Conservation (phyloP, 768 basidiomycete species). For the Agaricus subrufescens region DNA sequence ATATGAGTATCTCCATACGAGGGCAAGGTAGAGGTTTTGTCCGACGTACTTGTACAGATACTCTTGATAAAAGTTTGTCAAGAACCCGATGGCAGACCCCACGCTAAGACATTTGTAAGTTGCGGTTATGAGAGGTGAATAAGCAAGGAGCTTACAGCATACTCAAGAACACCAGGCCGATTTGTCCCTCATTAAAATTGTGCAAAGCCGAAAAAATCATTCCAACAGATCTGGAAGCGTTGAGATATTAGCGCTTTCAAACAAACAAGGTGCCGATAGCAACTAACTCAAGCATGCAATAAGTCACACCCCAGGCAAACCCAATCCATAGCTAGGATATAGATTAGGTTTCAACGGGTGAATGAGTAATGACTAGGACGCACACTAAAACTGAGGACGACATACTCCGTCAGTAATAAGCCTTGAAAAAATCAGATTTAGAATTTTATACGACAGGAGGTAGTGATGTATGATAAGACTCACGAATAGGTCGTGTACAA, state of each 20-base stretch:
- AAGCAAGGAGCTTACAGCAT: conserved; percentile 39
- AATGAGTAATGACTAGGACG: conserved; percentile 20
- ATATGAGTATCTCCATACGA: neutral
- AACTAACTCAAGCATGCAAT: conserved; percentile 56
- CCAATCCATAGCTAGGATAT: conserved; percentile 55
- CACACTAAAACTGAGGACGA: conserved; percentile 71
- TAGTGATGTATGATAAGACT: conserved; percentile 21
- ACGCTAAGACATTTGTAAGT: conserved; percentile 31
- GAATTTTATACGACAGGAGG: neutral
- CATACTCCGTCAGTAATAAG: conserved; percentile 66
- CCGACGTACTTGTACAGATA: conserved; percentile 39
- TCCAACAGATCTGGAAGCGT: neutral
- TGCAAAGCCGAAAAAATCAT: conserved; percentile 51
- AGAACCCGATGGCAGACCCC: conserved; percentile 46
- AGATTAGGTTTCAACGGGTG: too few relatives aligned
- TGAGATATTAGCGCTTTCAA: neutral
- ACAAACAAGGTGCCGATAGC: too few relatives aligned
- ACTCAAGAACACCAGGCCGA: conserved; percentile 56
- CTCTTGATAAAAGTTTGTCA: conserved; percentile 44
- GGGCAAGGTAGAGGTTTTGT: neutral
- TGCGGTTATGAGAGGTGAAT: neutral
- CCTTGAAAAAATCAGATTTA: conserved; percentile 29
- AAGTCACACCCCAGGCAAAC: conserved; percentile 75
- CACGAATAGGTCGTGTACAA: conserved; percentile 67
- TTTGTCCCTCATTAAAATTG: conserved; percentile 51